Evolutionary conservation across 306 rosid species (phyloP).

Genomic region (Clitoria ternatea): DNA sequence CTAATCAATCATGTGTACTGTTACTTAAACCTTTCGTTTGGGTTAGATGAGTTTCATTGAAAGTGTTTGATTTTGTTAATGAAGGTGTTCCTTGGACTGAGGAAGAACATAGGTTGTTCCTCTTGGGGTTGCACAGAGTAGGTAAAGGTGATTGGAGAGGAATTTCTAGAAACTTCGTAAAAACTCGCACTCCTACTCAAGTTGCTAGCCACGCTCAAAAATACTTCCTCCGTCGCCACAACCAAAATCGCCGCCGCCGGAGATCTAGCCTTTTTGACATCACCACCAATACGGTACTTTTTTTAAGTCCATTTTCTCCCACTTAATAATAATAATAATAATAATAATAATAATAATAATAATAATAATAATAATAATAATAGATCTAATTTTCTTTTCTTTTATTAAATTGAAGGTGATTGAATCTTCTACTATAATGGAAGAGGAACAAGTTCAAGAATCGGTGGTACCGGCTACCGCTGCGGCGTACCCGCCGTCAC

Average conservation of each 20-base stretch:
- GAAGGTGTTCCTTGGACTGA: constrained; percentile 92
- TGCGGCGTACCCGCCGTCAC: constrained; percentile 30
- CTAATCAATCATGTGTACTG: too few relatives aligned
- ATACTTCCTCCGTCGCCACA: constrained; percentile 79
- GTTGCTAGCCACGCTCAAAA: constrained; percentile 97
- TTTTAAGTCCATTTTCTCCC: background rate
- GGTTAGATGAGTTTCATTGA: too few relatives aligned
- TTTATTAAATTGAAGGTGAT: constrained; percentile 26
- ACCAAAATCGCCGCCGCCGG: constrained; percentile 74
- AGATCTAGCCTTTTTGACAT: constrained; percentile 95
- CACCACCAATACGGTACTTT: constrained; percentile 59
- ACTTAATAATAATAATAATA: background rate
- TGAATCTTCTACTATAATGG: constrained; percentile 45
- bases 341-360: background rate
- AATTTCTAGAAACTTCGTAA: constrained; percentile 85
- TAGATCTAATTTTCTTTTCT: background rate
- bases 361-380: background rate
- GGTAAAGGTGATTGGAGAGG: constrained; percentile 99
- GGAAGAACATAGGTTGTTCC: constrained; percentile 74
- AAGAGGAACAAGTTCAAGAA: constrained; percentile 46
- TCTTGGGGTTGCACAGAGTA: constrained; percentile 69
- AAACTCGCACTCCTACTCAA: constrained; percentile 90
- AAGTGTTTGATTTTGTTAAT: background rate
- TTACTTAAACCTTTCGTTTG: too few relatives aligned
- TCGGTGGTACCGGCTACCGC: background rate